Conservation (phyloP, 257 asterid species). For the Ilex asprella region DNA sequence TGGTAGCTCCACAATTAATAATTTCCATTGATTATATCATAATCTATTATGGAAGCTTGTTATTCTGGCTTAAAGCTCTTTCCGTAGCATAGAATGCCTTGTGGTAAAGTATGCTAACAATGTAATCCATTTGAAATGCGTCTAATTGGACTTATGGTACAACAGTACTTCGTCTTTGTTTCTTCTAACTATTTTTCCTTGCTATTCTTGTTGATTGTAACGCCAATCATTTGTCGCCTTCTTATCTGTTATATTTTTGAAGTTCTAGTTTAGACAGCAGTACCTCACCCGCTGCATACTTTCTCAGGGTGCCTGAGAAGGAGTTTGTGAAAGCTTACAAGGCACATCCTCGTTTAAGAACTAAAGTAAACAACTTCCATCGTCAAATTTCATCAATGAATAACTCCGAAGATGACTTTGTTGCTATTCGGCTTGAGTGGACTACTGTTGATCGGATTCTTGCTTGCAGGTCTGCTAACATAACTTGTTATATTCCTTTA, state of each 20-base stretch:
- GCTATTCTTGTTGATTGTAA: not conserved
- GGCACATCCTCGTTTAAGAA: constrained; percentile 80
- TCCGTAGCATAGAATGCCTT: not conserved
- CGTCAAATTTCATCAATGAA: constrained; percentile 63
- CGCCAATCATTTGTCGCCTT: not conserved
- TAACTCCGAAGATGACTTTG: constrained; percentile 66
- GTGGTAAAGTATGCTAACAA: not conserved
- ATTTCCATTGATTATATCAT: constrained; percentile 13
- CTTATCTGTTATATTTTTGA: too few species aligned
- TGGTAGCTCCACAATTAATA: constrained; percentile 46
- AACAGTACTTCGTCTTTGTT: not conserved
- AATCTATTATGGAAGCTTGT: not conserved
- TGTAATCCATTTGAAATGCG: not conserved
- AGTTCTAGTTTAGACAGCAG: not conserved
- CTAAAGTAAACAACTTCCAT: constrained; percentile 79
- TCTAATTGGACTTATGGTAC: not conserved
- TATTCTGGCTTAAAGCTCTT: not conserved
- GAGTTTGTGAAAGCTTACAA: constrained; percentile 82
- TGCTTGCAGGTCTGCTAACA: constrained; percentile 58
- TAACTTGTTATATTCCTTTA: not conserved
- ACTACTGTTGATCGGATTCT: constrained; percentile 88
- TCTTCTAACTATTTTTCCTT: not conserved
- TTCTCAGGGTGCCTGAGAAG: constrained; percentile 87
- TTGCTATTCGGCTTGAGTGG: constrained; percentile 94
- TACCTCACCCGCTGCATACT: constrained; percentile 11